A percentile compares a stretch with the other conserved stretches of the same genome.
phyloP scores from a whole-genome alignment of 129 eudicot genomes.

The Escallonia rubra region DNA sequence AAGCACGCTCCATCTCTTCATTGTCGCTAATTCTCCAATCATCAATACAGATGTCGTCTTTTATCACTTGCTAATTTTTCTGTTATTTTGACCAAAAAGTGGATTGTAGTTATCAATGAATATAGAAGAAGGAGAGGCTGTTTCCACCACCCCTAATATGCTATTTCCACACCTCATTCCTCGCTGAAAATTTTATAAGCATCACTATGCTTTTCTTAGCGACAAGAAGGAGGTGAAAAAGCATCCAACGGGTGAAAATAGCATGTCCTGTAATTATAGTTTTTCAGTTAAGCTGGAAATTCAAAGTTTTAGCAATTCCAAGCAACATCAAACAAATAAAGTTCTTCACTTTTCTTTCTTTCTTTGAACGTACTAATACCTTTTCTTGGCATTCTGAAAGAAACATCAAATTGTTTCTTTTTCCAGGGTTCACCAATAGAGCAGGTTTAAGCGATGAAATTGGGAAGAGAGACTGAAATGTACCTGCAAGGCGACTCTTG shows the following conservation, averaged over 20 bases:
- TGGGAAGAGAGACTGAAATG: not conserved
- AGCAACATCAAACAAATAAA: not conserved
- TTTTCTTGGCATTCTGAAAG: too few relatives aligned
- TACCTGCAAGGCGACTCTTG: conserved; percentile 81
- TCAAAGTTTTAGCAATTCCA: not conserved
- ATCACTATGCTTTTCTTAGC: too few relatives aligned
- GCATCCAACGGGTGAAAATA: not conserved
- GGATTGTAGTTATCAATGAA: too few relatives aligned
- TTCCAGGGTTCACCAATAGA: not conserved
- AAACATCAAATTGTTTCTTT: not conserved
- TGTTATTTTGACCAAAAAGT: too few relatives aligned
- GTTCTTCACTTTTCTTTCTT: not conserved
- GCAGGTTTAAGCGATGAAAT: not conserved
- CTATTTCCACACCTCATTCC: too few relatives aligned
- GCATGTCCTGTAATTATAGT: not conserved
- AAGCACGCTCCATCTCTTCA: too few relatives aligned
- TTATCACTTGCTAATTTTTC: too few relatives aligned
- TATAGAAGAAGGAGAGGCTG: too few relatives aligned
- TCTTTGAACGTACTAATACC: not conserved
- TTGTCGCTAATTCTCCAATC: too few relatives aligned
- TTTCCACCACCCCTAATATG: too few relatives aligned
- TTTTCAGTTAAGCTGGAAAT: not conserved
- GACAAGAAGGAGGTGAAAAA: not conserved
- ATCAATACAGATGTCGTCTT: too few relatives aligned
- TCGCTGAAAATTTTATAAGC: too few relatives aligned